phyloP scores from a whole-genome alignment of 2,329 filamentous ascomycete species.

The Chaetomium sp. region DNA sequence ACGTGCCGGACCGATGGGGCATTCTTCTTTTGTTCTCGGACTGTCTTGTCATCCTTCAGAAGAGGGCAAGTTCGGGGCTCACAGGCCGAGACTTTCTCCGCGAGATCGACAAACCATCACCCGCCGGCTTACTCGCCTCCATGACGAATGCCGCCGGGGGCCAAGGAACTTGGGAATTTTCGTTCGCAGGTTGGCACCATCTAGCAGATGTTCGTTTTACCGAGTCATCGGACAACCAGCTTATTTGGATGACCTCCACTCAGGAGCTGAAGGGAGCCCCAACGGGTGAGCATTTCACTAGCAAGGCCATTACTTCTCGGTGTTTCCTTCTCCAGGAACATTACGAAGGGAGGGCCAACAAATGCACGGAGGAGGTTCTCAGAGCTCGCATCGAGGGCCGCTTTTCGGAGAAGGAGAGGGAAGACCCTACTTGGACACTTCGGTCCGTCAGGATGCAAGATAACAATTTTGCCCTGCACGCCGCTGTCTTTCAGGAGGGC shows the following conservation, averaged over 20 bases:
- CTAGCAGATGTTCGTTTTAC: slow-evolving; percentile 67
- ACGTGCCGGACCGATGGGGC: slow-evolving; percentile 48
- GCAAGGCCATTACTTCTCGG: slow-evolving; percentile 51
- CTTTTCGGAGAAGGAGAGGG: slow-evolving; percentile 76
- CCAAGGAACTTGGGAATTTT: slow-evolving; percentile 60
- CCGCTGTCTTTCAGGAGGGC: slow-evolving; percentile 67
- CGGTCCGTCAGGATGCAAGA: slow-evolving; percentile 61
- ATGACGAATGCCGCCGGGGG: slow-evolving; percentile 59
- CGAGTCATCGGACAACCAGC: slow-evolving; percentile 57
- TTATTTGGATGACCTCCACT: slow-evolving; percentile 62
- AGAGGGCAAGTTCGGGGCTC: slow-evolving; percentile 53
- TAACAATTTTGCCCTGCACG: slow-evolving; percentile 51
- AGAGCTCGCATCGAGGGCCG: slow-evolving; percentile 82
- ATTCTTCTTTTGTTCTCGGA: slow-evolving; percentile 83
- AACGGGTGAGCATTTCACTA: slow-evolving; percentile 40
- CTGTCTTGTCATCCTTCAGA: slow-evolving; percentile 69
- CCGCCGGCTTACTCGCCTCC: slow-evolving; percentile 54
- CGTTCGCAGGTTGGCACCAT: slow-evolving; percentile 66
- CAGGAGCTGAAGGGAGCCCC: slow-evolving; percentile 53
- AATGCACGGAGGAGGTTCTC: slow-evolving; percentile 75
- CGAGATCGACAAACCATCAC: slow-evolving; percentile 75
- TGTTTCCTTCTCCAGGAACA: slow-evolving; percentile 67
- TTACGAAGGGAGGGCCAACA: slow-evolving; percentile 71
- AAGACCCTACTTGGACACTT: slow-evolving; percentile 73
- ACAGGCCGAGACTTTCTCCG: slow-evolving; percentile 73